A percentile compares a stretch with the other conserved stretches of the same genome.
Evolutionary conservation across 2,329 filamentous ascomycete genomes (phyloP).

Genomic region (Geosmithia putterillii): DNA sequence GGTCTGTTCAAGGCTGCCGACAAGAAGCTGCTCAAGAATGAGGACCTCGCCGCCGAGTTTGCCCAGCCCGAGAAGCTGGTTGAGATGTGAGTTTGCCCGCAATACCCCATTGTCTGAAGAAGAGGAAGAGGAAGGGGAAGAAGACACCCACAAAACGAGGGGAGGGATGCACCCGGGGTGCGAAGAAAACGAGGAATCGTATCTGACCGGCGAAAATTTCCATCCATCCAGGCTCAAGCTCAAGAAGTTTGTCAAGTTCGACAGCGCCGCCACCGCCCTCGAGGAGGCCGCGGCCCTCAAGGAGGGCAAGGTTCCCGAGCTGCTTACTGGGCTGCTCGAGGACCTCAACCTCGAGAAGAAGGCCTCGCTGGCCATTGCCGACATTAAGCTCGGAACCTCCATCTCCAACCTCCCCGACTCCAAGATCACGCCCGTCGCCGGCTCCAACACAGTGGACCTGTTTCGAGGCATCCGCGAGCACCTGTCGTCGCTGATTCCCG

Average conservation of each 20-base stretch:
- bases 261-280: conserved; percentile 79
- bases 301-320: conserved; percentile 88
- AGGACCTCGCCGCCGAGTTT: conserved; percentile 64
- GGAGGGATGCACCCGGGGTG: no score
- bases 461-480: conserved; percentile 92
- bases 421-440: conserved; percentile 70
- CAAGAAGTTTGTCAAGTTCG: conserved; percentile 96
- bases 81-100: conserved; percentile 52
- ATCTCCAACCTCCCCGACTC: conserved; percentile 88
- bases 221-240: conserved; percentile 65
- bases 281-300: conserved; percentile 82
- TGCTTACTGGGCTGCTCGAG: conserved; percentile 71
- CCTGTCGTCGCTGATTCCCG: conserved; percentile 80
- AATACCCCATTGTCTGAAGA: background rate
- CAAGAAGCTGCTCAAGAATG: conserved; percentile 92
- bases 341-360: conserved; percentile 97
- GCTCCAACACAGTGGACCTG: conserved; percentile 52
- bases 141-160: no score
- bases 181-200: background rate
- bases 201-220: background rate
- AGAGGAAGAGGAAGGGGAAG: background rate
- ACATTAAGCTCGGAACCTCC: conserved; percentile 81
- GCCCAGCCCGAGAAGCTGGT: conserved; percentile 74
- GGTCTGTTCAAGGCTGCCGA: conserved; percentile 97
- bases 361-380: conserved; percentile 83